Percentiles rank a stretch among this genome's conserved stretches.
Evolutionary conservation across 2,329 filamentous ascomycete species (phyloP).

Genomic region (Hymenoscyphus albidus): DNA sequence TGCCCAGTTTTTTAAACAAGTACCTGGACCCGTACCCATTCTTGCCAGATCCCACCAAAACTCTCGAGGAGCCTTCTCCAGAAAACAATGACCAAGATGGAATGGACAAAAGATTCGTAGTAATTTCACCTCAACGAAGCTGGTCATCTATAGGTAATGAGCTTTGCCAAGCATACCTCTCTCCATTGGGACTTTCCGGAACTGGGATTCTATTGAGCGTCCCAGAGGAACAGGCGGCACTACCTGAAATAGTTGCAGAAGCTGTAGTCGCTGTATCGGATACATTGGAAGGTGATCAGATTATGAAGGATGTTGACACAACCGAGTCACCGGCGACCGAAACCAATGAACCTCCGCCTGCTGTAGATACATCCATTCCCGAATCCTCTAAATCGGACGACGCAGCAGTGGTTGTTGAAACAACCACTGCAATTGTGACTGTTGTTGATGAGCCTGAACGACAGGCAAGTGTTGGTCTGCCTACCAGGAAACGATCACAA

Average conservation of each 20-base stretch:
- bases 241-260: slow-evolving; percentile 4
- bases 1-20: slow-evolving; percentile 49
- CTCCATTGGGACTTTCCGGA: slow-evolving; percentile 18
- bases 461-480: slow-evolving; percentile 22
- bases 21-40: slow-evolving; percentile 61
- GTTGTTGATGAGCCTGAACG: slow-evolving; percentile 20
- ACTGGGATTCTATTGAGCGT: slow-evolving; percentile 25
- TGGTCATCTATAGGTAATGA: slow-evolving; percentile 32
- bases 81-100: not conserved
- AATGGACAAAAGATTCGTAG: slow-evolving; percentile 17
- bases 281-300: slow-evolving; percentile 21
- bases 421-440: slow-evolving; percentile 25
- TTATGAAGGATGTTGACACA: slow-evolving; percentile 28
- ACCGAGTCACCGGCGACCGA: slow-evolving; percentile 26
- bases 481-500: slow-evolving; percentile 58
- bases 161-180: slow-evolving; percentile 23
- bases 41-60: slow-evolving; percentile 50
- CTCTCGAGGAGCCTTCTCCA: slow-evolving; percentile 1
- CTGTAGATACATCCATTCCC: slow-evolving; percentile 17
- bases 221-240: slow-evolving; percentile 16
- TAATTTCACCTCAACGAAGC: slow-evolving; percentile 25
- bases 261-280: not conserved
- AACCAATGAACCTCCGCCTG: slow-evolving; percentile 17
- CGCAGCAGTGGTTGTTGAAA: slow-evolving; percentile 18
- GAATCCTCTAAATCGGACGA: slow-evolving; percentile 19